Evolutionary conservation across 495 filamentous ascomycete genomes (phyloP).

Genomic region (Letharia columbiana): DNA sequence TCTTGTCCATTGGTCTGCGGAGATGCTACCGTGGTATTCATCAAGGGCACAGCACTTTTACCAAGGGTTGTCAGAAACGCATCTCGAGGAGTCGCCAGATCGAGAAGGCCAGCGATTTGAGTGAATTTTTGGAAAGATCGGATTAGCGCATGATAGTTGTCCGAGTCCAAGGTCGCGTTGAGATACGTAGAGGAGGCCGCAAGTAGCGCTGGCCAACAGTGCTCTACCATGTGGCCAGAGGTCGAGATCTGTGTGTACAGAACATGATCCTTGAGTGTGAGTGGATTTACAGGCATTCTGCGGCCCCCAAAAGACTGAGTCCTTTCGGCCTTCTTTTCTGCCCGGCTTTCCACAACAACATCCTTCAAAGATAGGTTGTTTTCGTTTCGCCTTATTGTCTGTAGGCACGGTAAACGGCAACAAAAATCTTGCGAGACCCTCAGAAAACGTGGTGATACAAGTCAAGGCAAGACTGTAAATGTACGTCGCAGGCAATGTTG

Average conservation of each 20-base stretch:
- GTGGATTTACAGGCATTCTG: conserved; percentile 68
- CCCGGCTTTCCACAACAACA: conserved; percentile 19
- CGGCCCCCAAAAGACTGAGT: conserved; percentile 24
- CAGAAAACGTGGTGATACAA: conserved; percentile 80
- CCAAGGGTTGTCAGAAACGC: conserved; percentile 89
- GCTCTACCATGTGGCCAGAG: conserved; percentile 72
- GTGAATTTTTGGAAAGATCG: conserved; percentile 91
- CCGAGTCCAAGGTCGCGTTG: conserved; percentile 83
- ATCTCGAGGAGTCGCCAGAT: conserved; percentile 78
- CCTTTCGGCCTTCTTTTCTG: conserved; percentile 36
- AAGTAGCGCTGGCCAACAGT: conserved; percentile 92
- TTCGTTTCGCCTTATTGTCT: conserved; percentile 43
- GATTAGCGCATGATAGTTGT: conserved; percentile 89
- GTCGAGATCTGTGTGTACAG: conserved; percentile 60
- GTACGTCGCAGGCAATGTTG: conserved; percentile 80
- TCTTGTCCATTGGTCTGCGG: conserved; percentile 38
- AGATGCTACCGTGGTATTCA: conserved; percentile 2
- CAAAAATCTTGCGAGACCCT: conserved; percentile 86
- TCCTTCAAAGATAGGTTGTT: conserved; percentile 15
- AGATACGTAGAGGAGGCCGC: conserved; percentile 92
- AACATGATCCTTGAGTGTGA: conserved; percentile 62
- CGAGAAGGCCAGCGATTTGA: conserved; percentile 83
- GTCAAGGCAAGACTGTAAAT: conserved; percentile 82
- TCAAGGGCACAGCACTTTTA: conserved; percentile 81
- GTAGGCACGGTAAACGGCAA: conserved; percentile 76